A percentile compares a stretch with the other conserved stretches of the same genome.
Conservation (phyloP, 1,284 basidiomycete species). For the Volvariella surrecta region DNA sequence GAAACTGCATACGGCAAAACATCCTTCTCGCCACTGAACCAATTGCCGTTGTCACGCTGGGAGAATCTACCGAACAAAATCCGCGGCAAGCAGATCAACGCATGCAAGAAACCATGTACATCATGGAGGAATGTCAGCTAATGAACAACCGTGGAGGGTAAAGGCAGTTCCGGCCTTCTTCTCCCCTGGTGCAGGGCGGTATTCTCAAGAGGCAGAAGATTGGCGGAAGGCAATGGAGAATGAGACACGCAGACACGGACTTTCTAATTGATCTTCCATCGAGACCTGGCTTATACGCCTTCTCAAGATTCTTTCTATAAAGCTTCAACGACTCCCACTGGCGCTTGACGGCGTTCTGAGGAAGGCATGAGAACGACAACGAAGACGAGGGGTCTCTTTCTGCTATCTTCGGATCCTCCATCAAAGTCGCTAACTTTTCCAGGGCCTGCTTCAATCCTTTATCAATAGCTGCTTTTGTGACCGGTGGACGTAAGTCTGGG, state of each 20-base stretch:
- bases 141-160: slow-evolving; percentile 1
- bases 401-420: slow-evolving; percentile 36
- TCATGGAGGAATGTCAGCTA: no score
- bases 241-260: slow-evolving; percentile 25
- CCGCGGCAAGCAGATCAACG: no score
- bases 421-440: slow-evolving; percentile 39
- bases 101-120: no score
- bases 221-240: neutral
- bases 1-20: slow-evolving; percentile 48
- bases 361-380: slow-evolving; percentile 62
- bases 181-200: no score
- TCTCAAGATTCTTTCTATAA: slow-evolving; percentile 36
- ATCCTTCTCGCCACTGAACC: slow-evolving; percentile 53
- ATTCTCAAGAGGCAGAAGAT: neutral
- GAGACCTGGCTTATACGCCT: slow-evolving; percentile 47
- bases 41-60: slow-evolving; percentile 43
- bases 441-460: slow-evolving; percentile 50
- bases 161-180: neutral
- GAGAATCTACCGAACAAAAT: slow-evolving; percentile 30
- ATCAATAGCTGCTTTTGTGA: slow-evolving; percentile 21
- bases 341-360: slow-evolving; percentile 37
- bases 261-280: slow-evolving; percentile 54
- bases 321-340: slow-evolving; percentile 40
- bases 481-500: slow-evolving; percentile 31
- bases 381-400: slow-evolving; percentile 47